Evolutionary conservation across 2,329 filamentous ascomycete genomes (phyloP).

Genomic region (Sporothrix inflata): DNA sequence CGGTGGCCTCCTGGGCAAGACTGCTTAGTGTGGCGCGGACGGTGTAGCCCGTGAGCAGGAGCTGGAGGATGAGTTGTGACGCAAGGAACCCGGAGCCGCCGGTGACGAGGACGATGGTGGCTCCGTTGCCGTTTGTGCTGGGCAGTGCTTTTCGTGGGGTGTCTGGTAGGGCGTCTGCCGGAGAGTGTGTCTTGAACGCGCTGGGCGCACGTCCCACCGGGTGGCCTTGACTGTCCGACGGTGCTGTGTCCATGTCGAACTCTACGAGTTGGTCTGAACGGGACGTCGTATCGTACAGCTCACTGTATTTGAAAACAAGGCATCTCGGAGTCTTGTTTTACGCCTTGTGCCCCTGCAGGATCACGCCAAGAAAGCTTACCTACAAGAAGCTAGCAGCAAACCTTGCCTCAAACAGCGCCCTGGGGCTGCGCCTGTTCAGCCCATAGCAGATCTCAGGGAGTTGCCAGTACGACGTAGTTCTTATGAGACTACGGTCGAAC

Average conservation of each 20-base stretch:
- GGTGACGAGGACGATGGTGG: conserved; percentile 51
- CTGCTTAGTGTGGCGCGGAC: conserved; percentile 32
- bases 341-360: too few relatives aligned
- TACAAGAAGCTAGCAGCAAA: background rate
- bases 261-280: too few relatives aligned
- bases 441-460: too few relatives aligned
- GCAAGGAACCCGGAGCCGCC: conserved; percentile 67
- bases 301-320: background rate
- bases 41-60: conserved; percentile 29
- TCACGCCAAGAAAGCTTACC: background rate
- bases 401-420: background rate
- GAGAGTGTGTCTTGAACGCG: background rate
- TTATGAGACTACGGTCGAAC: too few relatives aligned
- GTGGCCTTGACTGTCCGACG: background rate
- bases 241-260: background rate
- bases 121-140: background rate
- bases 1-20: conserved; percentile 24
- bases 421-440: too few relatives aligned
- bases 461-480: too few relatives aligned
- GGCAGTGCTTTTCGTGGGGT: background rate
- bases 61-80: conserved; percentile 47
- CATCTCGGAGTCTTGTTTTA: too few relatives aligned
- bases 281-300: too few relatives aligned
- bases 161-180: background rate
- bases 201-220: background rate